phyloP scores from a whole-genome alignment of 345 rosid genomes.

The Sisymbrium irio region DNA sequence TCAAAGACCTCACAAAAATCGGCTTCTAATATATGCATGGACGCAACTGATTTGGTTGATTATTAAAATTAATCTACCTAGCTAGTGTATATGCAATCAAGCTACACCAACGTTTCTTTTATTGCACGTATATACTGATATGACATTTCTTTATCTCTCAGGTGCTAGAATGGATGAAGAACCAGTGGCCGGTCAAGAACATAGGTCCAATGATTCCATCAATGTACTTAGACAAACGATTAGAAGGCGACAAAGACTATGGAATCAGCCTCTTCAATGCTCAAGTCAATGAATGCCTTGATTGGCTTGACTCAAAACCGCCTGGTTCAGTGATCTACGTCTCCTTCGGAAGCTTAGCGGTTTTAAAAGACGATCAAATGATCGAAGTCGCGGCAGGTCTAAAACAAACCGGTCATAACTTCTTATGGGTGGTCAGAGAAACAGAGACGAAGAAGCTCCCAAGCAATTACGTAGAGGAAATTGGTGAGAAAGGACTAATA shows the following conservation, averaged over 20 bases:
- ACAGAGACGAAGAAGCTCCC: conserved; percentile 49
- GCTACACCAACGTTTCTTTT: neutral
- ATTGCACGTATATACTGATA: neutral
- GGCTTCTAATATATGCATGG: neutral
- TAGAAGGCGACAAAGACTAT: conserved; percentile 45
- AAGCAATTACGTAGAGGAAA: conserved; percentile 27
- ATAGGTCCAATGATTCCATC: conserved; percentile 59
- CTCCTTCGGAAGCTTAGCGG: conserved; percentile 52
- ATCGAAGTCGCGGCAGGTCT: conserved; percentile 44
- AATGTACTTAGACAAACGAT: conserved; percentile 46
- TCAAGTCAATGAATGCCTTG: conserved; percentile 32
- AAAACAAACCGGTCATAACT: conserved; percentile 33
- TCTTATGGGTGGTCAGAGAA: conserved; percentile 63
- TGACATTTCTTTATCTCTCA: neutral
- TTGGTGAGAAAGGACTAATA: conserved; percentile 39
- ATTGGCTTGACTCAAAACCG: conserved; percentile 53
- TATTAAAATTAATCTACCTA: neutral
- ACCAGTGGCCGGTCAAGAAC: conserved; percentile 36
- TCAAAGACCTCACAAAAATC: neutral
- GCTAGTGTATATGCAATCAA: neutral
- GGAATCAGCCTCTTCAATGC: conserved; percentile 52
- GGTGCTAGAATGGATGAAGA: conserved; percentile 50
- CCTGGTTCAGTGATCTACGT: conserved; percentile 44
- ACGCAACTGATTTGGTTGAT: neutral
- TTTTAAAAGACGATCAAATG: conserved; percentile 48